Conservation (phyloP, 345 rosid species). For the Salix dunnii region DNA sequence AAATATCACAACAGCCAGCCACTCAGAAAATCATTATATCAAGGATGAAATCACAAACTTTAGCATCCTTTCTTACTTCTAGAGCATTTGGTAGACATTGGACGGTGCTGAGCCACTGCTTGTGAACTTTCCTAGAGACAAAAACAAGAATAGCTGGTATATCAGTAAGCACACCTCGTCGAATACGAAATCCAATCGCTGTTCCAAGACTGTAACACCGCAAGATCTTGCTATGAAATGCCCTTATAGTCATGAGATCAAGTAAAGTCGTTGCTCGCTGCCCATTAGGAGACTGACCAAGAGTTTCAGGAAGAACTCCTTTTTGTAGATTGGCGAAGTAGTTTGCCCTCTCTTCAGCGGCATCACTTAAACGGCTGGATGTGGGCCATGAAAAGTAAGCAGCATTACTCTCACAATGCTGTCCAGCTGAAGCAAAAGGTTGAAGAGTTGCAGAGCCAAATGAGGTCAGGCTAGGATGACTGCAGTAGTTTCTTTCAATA, state of each 20-base stretch:
- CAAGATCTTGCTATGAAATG: conserved; percentile 85
- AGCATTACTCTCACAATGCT: conserved; percentile 77
- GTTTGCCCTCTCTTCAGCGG: conserved; percentile 88
- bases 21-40: neutral
- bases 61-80: conserved; percentile 46
- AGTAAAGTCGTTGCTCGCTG: conserved; percentile 82
- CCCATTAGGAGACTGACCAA: conserved; percentile 68
- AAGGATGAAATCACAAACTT: neutral
- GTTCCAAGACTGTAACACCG: conserved; percentile 88
- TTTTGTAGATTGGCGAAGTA: conserved; percentile 91
- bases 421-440: conserved; percentile 71
- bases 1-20: neutral
- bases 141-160: conserved; percentile 94
- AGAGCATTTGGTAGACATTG: conserved; percentile 83
- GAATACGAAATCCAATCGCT: conserved; percentile 86
- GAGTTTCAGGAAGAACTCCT: conserved; percentile 77
- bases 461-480: conserved; percentile 44
- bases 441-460: conserved; percentile 54
- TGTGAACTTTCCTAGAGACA: conserved; percentile 88
- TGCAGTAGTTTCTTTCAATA: conserved; percentile 55
- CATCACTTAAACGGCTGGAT: conserved; percentile 69
- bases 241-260: conserved; percentile 94
- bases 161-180: conserved; percentile 67
- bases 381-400: conserved; percentile 97
- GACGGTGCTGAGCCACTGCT: conserved; percentile 77